Base-by-base conservation (phyloP, 2,329 filamentous ascomycete genomes). In the Trichoderma sp. region DNA sequence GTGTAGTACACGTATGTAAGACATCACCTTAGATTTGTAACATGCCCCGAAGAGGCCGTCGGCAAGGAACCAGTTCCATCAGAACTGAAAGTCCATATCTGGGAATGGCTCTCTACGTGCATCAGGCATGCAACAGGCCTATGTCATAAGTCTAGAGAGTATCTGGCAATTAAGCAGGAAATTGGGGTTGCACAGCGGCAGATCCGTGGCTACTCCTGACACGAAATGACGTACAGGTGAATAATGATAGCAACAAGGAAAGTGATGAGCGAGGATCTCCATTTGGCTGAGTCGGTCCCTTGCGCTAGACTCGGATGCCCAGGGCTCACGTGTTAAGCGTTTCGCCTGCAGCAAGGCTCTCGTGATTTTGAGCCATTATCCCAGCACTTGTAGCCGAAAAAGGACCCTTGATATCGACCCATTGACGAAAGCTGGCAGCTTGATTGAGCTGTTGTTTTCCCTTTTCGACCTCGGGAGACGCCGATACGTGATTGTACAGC, bases 381-480 rank as follows among this genome's bases (percentile, higher is more conserved):
- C 27, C 7, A 3, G 13, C 6, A 7, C 33, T 43, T 31, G 19
- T 65, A 49, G 37, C 62, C 62, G 62, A 33, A 47, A 43, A 57
- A 64, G 21, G 47, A 14, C 47, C 47, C n/a, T 55, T 37, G 11
- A 24, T 52, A 65, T 65, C 62, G 27, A 13, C 62, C 35, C 33
- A 56, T 52, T 13, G 35, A 43, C 16, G 27, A 33, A 64, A 37
- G 49, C 61, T 55, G 61, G 49, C 16, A 55, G 21, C 49, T 55
- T 43, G 61, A 43, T 43, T 65, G 62, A 65, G 62, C 62, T 37
- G 57, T 65, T 57, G 49, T 33, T 57, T 64, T 56, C 27, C 61
- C 35, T 19, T 11, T 4, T 21, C 10, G 49, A 64, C 49, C 24
- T 64, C 61, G 56, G 61, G 49, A 64, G 61, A 64, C 13, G 19